These are phyloP conservation scores for Yarrowia deformans DNA, from an alignment of 805 yeast genomes.

Conservation along the genomic window DNA sequence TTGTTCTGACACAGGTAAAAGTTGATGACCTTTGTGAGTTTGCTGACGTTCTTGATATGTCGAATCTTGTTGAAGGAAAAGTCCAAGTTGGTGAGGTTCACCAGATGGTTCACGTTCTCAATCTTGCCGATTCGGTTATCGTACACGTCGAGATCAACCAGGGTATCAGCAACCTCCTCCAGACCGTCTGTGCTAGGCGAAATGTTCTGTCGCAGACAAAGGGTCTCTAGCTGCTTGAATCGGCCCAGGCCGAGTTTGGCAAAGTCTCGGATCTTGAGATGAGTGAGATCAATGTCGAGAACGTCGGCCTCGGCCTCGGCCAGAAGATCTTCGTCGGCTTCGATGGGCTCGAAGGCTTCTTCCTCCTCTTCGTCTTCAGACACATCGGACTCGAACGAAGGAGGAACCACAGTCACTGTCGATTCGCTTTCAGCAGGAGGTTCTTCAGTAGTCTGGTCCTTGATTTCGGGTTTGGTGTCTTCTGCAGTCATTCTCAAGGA, in stretches of 20 bases:
- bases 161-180: constrained; percentile 61
- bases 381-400: constrained; percentile 15
- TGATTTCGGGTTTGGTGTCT: constrained; percentile 4
- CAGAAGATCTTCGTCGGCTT: constrained; percentile 65
- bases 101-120: constrained; percentile 62
- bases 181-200: constrained; percentile 75
- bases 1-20: constrained; percentile 89
- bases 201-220: constrained; percentile 85
- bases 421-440: constrained; percentile 6
- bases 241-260: constrained; percentile 58
- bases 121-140: constrained; percentile 92
- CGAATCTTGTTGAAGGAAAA: constrained; percentile 89
- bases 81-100: constrained; percentile 68
- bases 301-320: constrained; percentile 57
- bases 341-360: constrained; percentile 54
- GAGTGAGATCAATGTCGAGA: constrained; percentile 64
- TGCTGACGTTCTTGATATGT: constrained; percentile 78
- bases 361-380: constrained; percentile 34
- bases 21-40: constrained; percentile 66
- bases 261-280: constrained; percentile 60
- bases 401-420: constrained; percentile 6
- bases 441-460: constrained; percentile 3
- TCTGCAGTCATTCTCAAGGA: constrained; percentile 2
- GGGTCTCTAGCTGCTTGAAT: constrained; percentile 53
- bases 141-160: constrained; percentile 85